Base-by-base conservation (phyloP, 163 green algal genomes). In the Trebouxia gelatinosa region DNA sequence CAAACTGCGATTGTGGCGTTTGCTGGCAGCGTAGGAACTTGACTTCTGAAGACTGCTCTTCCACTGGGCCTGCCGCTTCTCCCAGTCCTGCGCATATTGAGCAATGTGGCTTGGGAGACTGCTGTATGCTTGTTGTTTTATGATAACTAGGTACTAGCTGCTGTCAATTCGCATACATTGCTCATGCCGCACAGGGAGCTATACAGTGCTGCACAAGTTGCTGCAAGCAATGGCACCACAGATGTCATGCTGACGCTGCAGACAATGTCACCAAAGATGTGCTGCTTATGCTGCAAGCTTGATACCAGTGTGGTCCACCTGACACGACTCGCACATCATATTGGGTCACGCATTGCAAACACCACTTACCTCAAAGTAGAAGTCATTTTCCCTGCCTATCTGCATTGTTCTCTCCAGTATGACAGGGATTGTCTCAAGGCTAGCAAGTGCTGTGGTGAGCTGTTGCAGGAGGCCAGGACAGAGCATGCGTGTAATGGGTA, bases 351-450 rank as follows among this genome's bases (percentile, higher is more conserved):
- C 16, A 19, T 16, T n/a, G n/a, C n/a, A n/a, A n/a, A n/a, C n/a
- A n/a, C n/a, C n/a, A 19, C 37, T 43, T 26, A 79, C 74, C 57
- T 79, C 74, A 71, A 79, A 79, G 74, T 43, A 79, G 37, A 72
- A 79, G 9, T 79, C 74, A 29, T 70, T 79, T n/a, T 79, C 74
- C 23, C 54, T 34, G 23, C 74, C 74, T 48, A 72, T 26, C 26
- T 72, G 54, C 11, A 79, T 35, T 21, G 74, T 79, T 32, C 58
- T 43, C 31, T 70, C 57, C 16, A 79, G 54, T 16, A 79, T 65
- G 26, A 70, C 43, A 35, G 74, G 74, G 0, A 79, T 43, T 2
- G 35, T 79, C 6, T 35, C 34, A 28, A 79, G 35, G 74, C 74
- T 72, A 19, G 7, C 21, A 3, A 58, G 23, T 3, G 64, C 37